Evolutionary conservation across 2,329 filamentous ascomycete species (phyloP), one percentile per base, ranked within the genome.

Genomic region (Periconia sp.): DNA sequence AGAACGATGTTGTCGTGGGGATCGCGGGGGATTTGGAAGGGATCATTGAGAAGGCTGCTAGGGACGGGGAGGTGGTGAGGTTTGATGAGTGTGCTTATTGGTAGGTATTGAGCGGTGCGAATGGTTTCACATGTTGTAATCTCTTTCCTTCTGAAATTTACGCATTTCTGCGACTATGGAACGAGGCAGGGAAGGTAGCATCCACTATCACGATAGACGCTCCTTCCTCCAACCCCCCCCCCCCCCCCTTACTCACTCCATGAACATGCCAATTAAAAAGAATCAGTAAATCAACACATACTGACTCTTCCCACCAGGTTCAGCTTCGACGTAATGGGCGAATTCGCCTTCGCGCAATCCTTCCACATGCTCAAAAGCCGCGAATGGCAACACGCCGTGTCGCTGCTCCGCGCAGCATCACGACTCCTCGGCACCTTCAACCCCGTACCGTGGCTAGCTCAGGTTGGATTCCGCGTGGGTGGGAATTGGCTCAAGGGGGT

Each of bases 251-350:
- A n/a, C n/a, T 18, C 33, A 62, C 30, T 49, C 54, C 11, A 47
- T 53, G 1, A 27, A 47, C 27, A 54, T 11, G 5, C 33, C 33
- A 37, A 5, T n/a, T 11, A 37, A 37, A 37, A 11, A 37, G 6
- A 37, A 37, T 37, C 33, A 11, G 13, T 11, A 3, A n/a, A 37
- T n/a, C 3, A 14, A 13, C 33, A 13, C 33, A 5, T 14, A 13
- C 15, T 37, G 10, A 37, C 13, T 11, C 11, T 6, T 6, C 11
- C 33, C 11, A 37, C 15, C 10, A 37, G 66, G 57, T 61, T 78
- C 45, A 65, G 69, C 20, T 74, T 79, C 56, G 77, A 80, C 50
- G 68, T 79, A 31, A 78, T 80, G 70, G 74, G 74, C 11, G 74
- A 76, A 37, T 59, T 76, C 9, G 65, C 62, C 20, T 71, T 74